Base-by-base conservation (phyloP, 1,139 yeast species). In the Groenewaldozyma auringiensis region DNA sequence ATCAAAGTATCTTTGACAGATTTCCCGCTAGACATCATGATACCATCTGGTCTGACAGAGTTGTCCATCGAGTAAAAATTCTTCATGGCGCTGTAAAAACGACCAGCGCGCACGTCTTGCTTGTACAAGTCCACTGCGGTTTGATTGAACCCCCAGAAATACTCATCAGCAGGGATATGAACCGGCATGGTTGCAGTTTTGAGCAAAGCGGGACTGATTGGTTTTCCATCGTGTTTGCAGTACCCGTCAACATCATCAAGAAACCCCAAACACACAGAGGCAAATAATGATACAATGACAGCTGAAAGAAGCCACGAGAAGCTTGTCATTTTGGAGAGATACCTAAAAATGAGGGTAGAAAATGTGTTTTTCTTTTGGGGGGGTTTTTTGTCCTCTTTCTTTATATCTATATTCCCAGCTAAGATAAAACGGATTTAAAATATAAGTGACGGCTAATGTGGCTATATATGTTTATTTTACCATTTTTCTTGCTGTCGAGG, bases 211-310 rank as follows among this genome's bases (percentile, higher is more conserved):
- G 38, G 38, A 20, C 38, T 35, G 22, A 35, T 35, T 4, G 38
- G 38, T n/a, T 35, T 35, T 16, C 38, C 38, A 4, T 35, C 38
- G 25, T 35, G 38, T 11, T 20, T 16, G 25, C 38, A 35, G 25
- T 35, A 35, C 21, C 38, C 38, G n/a, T 35, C 38, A 35, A 35
- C 38, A 35, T 35, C 38, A 21, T 35, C 38, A 16, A 35, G 38
- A 35, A 35, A 35, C 14, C 21, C 38, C 6, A 4, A 32, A 32
- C 14, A 11, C 6, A 32, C 6, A 11, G 18, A 11, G 13, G 13
- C 18, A 4, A 13, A 32, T n/a, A 16, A 32, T 32, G 18, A 6
- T n/a, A n/a, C 14, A 6, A 13, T 14, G 17, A 32, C 6, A 14
- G 4, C 4, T 6, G 36, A 16, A 32, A 32, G 36, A 11, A 13